A percentile compares a stretch with the other conserved stretches of the same genome.
These are phyloP conservation scores for Eucalyptus erythrocorys DNA, from an alignment of 345 rosid species.

Conservation along the genomic window DNA sequence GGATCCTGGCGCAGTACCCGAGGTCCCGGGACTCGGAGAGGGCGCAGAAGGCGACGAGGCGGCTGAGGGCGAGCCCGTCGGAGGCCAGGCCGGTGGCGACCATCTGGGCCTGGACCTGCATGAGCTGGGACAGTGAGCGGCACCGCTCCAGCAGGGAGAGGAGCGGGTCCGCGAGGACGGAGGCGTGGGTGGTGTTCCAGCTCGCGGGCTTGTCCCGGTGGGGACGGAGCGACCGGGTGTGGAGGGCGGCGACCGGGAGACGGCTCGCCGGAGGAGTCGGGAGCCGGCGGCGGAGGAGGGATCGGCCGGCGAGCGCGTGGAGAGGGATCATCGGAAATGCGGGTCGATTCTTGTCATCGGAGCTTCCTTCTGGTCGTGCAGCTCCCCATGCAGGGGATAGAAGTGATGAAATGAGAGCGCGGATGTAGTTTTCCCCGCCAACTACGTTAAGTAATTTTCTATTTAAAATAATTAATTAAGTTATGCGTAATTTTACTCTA, in stretches of 20 bases:
- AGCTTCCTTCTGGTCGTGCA: background rate
- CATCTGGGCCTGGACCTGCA: conserved; percentile 71
- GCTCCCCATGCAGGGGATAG: background rate
- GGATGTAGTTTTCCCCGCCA: background rate
- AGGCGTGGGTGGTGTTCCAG: conserved; percentile 31
- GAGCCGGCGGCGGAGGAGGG: background rate
- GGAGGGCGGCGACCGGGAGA: background rate
- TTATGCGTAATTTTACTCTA: background rate
- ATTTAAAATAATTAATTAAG: background rate
- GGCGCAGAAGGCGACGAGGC: conserved; percentile 54
- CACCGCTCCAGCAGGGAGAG: conserved; percentile 46
- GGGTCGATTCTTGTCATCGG: background rate
- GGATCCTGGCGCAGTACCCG: conserved; percentile 38
- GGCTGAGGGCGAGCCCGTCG: conserved; percentile 53
- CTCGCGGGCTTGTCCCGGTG: conserved; percentile 16
- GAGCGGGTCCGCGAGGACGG: conserved; percentile 44
- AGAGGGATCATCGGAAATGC: background rate
- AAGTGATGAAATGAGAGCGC: background rate
- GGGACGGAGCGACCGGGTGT: conserved; percentile 28
- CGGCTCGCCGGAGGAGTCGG: background rate
- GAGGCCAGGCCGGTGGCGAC: conserved; percentile 29
- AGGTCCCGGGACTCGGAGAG: conserved; percentile 47
- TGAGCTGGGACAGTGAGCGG: conserved; percentile 42
- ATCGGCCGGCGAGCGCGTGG: background rate
- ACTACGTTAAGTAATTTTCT: background rate